Evolutionary conservation across 1,284 basidiomycete species (phyloP).

Genomic region (Sporisorium reilianum): DNA sequence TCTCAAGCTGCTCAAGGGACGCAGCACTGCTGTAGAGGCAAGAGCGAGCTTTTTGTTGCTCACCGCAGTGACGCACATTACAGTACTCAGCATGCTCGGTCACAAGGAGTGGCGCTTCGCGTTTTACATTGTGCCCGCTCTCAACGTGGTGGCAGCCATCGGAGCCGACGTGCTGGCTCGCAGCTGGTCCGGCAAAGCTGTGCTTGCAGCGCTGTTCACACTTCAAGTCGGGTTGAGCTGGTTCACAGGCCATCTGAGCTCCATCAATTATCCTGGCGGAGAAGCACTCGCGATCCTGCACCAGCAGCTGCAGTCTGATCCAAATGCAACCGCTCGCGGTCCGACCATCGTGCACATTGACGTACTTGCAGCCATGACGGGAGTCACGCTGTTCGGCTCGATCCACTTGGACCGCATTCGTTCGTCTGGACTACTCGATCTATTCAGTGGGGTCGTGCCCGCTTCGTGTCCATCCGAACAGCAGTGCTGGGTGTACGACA

Average conservation of each 20-base stretch:
- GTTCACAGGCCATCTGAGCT: slow-evolving; percentile 74
- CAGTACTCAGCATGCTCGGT: slow-evolving; percentile 79
- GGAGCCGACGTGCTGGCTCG: slow-evolving; percentile 73
- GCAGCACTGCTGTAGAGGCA: background rate
- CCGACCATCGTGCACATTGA: slow-evolving; percentile 74
- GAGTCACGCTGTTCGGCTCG: slow-evolving; percentile 88
- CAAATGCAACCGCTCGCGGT: background rate
- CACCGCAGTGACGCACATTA: slow-evolving; percentile 74
- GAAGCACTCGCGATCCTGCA: slow-evolving; percentile 79
- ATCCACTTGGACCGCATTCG: slow-evolving; percentile 70
- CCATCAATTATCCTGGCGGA: slow-evolving; percentile 91
- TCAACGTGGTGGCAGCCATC: slow-evolving; percentile 83
- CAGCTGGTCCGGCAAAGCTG: slow-evolving; percentile 23
- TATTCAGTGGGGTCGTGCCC: slow-evolving; percentile 9
- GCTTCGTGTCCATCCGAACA: background rate
- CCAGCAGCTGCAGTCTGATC: slow-evolving; percentile 34
- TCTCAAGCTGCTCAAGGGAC: slow-evolving; percentile 47
- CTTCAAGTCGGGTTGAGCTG: slow-evolving; percentile 36
- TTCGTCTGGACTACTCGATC: slow-evolving; percentile 3
- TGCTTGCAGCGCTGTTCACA: slow-evolving; percentile 8
- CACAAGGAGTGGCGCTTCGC: slow-evolving; percentile 92
- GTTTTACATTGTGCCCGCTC: slow-evolving; percentile 83
- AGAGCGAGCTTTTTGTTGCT: slow-evolving; percentile 32
- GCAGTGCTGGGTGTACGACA: slow-evolving; percentile 57
- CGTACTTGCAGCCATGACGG: slow-evolving; percentile 87